phyloP scores from a whole-genome alignment of 331 rosid genomes.

The Ulmus americana region DNA sequence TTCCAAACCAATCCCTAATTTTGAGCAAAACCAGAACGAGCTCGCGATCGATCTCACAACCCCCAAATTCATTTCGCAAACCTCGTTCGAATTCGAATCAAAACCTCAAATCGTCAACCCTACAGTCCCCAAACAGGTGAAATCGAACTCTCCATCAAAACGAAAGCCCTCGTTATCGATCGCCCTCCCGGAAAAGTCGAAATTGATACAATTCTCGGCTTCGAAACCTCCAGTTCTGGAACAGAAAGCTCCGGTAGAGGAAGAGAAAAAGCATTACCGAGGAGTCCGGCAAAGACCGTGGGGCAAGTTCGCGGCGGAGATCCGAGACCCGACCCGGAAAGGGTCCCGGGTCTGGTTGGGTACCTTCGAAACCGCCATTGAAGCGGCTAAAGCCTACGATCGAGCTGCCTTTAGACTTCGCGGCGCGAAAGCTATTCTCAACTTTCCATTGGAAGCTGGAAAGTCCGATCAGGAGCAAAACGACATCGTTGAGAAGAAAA shows the following conservation, averaged over 20 bases:
- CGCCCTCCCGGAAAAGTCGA: conserved; percentile 52
- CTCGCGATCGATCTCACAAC: conserved; percentile 32
- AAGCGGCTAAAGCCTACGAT: conserved; percentile 92
- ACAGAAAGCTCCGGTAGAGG: conserved; percentile 15
- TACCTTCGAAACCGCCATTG: conserved; percentile 69
- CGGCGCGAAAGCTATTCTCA: conserved; percentile 77
- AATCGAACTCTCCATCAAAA: not conserved
- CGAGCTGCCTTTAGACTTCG: conserved; percentile 79
- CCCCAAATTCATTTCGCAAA: conserved; percentile 21
- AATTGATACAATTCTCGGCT: conserved; percentile 58
- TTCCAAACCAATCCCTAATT: not conserved
- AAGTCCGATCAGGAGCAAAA: conserved; percentile 16
- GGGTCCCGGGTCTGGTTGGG: conserved; percentile 89
- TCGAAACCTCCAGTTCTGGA: not conserved
- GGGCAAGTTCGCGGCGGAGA: conserved; percentile 92
- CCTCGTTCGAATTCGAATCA: conserved; percentile 23
- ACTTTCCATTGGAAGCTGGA: conserved; percentile 69
- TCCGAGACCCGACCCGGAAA: conserved; percentile 68
- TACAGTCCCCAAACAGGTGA: not conserved
- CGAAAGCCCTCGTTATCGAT: conserved; percentile 50
- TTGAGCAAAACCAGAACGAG: conserved; percentile 5
- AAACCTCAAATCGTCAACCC: conserved; percentile 12
- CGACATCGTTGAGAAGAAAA: conserved; percentile 46
- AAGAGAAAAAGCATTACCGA: conserved; percentile 54
- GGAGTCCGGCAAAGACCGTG: conserved; percentile 84